Percentiles rank a stretch among this genome's conserved stretches.
These are phyloP conservation scores for Adenanthera pavonina DNA, from an alignment of 306 rosid species.

Conservation along the genomic window DNA sequence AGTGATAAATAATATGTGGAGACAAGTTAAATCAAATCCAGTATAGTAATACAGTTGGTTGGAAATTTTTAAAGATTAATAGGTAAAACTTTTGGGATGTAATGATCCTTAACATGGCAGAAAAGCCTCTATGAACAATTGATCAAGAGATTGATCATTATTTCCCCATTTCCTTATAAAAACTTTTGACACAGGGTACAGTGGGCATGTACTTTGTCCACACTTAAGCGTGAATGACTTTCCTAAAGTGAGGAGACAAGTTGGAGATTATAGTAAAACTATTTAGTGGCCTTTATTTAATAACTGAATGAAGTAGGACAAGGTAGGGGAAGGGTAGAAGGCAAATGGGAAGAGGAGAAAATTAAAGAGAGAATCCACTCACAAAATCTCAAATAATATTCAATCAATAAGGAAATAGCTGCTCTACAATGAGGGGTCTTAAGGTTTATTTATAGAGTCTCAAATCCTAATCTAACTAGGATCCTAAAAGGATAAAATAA, in stretches of 20 bases:
- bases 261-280: background rate
- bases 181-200: background rate
- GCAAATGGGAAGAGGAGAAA: too few species aligned
- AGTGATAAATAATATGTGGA: background rate
- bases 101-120: background rate
- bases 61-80: background rate
- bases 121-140: slow-evolving; percentile 12
- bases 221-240: background rate
- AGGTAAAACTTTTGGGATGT: background rate
- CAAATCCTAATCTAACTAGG: too few species aligned
- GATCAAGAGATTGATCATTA: background rate
- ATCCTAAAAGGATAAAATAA: too few species aligned
- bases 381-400: too few species aligned
- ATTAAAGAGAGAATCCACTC: too few species aligned
- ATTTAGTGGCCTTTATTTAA: background rate
- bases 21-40: slow-evolving; percentile 9
- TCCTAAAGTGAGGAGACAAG: background rate
- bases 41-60: slow-evolving; percentile 5
- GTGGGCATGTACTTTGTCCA: background rate
- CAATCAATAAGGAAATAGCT: too few species aligned
- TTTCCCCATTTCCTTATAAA: background rate
- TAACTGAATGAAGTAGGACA: background rate
- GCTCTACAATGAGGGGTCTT: too few species aligned
- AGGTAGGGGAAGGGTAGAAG: too few species aligned
- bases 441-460: too few species aligned